Percentiles rank a stretch among this genome's conserved stretches.
Evolutionary conservation across 1,284 basidiomycete species (phyloP).

Genomic region (Marasmius fiardii): DNA sequence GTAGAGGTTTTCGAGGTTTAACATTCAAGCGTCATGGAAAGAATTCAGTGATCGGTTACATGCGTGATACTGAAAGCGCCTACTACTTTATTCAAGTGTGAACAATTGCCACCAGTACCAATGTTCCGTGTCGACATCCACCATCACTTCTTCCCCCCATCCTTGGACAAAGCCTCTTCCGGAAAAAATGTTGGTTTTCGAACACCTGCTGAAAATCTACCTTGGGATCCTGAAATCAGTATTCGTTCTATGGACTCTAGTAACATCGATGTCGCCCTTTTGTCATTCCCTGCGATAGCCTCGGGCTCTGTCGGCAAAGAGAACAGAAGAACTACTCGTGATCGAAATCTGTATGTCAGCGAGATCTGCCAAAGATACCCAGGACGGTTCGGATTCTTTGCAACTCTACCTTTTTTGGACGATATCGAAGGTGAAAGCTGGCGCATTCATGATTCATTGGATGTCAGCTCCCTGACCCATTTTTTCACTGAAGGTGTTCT

Average conservation of each 20-base stretch:
- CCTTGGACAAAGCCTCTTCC: conserved; percentile 39
- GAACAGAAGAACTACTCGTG: conserved; percentile 39
- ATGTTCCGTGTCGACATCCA: conserved; percentile 58
- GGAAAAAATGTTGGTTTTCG: conserved; percentile 52
- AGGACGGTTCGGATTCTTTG: conserved; percentile 63
- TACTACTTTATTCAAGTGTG: no score
- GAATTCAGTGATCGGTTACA: no score
- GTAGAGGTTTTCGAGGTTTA: no score
- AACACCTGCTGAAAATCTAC: conserved; percentile 58
- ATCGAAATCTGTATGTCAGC: conserved; percentile 44
- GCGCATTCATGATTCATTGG: not conserved
- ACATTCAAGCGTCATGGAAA: no score
- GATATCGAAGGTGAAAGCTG: conserved; percentile 50
- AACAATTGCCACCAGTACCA: no score
- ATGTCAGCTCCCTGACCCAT: conserved; percentile 21
- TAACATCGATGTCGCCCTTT: conserved; percentile 52
- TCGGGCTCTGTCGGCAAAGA: conserved; percentile 35
- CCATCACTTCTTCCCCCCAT: conserved; percentile 64
- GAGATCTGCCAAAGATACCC: conserved; percentile 46
- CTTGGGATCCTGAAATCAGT: conserved; percentile 59
- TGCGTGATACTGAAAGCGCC: no score
- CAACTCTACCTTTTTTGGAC: conserved; percentile 54
- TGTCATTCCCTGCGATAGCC: conserved; percentile 64
- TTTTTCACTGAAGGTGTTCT: not conserved
- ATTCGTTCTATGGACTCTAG: conserved; percentile 56